Conservation (phyloP, 148 eudicot species). For the Vaccinium darrowii region DNA sequence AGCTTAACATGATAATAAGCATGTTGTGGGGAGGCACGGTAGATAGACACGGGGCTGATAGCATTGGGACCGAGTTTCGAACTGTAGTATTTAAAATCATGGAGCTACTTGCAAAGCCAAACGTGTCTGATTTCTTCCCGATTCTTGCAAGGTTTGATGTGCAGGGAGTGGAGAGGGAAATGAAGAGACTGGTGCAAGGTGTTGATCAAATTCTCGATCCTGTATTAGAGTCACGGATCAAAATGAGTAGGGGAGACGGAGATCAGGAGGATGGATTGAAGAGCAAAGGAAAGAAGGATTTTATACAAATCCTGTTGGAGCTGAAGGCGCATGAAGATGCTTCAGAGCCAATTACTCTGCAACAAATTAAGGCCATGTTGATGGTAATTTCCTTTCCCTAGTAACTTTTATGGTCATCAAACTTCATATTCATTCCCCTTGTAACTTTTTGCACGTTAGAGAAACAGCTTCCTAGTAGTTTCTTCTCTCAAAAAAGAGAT, state of each 20-base stretch:
- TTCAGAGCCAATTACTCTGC: conserved; percentile 20
- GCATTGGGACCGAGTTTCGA: conserved; percentile 26
- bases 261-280: not conserved
- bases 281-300: conserved; percentile 24
- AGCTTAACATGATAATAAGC: conserved; percentile 25
- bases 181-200: conserved; percentile 14
- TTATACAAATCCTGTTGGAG: conserved; percentile 39
- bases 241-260: not conserved
- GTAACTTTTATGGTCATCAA: not conserved
- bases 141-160: conserved; percentile 35
- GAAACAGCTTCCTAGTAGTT: not conserved
- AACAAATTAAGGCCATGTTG: conserved; percentile 41
- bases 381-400: conserved; percentile 27
- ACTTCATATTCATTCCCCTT: not conserved
- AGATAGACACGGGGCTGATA: conserved; percentile 6
- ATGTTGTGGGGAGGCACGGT: conserved; percentile 47
- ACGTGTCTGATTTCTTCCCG: conserved; percentile 50
- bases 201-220: conserved; percentile 26
- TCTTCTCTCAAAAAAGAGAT: not conserved
- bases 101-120: conserved; percentile 27
- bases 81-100: not conserved
- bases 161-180: conserved; percentile 32
- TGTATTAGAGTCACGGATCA: not conserved
- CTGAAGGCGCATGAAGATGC: conserved; percentile 22
- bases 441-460: not conserved